Percentiles rank a stretch among this genome's conserved stretches.
phyloP scores from a whole-genome alignment of 1,139 yeast genomes.

The Chernovozyma sophiae-reginae region DNA sequence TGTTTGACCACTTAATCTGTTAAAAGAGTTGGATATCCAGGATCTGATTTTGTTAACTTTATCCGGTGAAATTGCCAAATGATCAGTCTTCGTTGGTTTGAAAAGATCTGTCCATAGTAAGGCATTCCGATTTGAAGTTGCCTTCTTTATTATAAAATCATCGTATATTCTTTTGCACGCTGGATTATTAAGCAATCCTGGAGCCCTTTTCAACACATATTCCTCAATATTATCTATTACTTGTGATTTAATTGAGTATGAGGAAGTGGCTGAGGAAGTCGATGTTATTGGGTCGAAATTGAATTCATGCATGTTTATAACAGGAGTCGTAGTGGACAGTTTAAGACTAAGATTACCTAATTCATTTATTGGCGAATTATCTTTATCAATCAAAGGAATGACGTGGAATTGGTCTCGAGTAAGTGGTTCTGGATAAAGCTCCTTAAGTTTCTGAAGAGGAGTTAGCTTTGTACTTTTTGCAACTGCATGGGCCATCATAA shows the following conservation, averaged over 20 bases:
- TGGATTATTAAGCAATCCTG: not conserved
- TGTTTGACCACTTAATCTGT: constrained; percentile 30
- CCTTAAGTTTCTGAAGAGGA: constrained; percentile 21
- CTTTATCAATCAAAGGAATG: not conserved
- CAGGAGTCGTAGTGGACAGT: not conserved
- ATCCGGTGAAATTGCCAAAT: constrained; percentile 30
- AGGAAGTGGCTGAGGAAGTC: not conserved
- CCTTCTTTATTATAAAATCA: constrained; percentile 12
- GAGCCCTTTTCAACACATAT: not conserved
- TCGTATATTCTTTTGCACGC: constrained; percentile 21
- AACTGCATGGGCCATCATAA: constrained; percentile 25
- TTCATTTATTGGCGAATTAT: not conserved
- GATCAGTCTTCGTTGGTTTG: constrained; percentile 34
- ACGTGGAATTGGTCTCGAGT: constrained; percentile 19
- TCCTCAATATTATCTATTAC: not conserved
- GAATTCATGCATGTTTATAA: not conserved
- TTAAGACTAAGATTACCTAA: not conserved
- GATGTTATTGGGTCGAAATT: not conserved
- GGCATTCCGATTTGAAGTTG: constrained; percentile 1
- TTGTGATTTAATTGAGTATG: not conserved
- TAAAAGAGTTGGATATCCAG: constrained; percentile 53
- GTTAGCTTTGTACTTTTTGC: constrained; percentile 16
- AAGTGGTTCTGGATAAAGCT: constrained; percentile 19
- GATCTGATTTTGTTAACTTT: constrained; percentile 21
- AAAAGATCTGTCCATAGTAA: constrained; percentile 43